These are phyloP conservation scores for Sorghum bicolor DNA, from an alignment of 176 grass and related monocot genomes.

Conservation along the genomic window Sorghum_bicolor_NCBIv3 NC_012873.2:58269501-58270000, in stretches of 20 bases:
- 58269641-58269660: not conserved
- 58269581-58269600: not conserved
- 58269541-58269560: not conserved
- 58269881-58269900: not conserved
- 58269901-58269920: not conserved
- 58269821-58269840: not conserved
- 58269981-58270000: not conserved
- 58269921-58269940: not conserved
- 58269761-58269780: no score
- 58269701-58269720: not conserved
- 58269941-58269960: not conserved
- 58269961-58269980: not conserved
- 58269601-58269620: not conserved
- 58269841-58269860: not conserved
- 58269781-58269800: not conserved
- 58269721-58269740: not conserved
- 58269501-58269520: not conserved
- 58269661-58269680: conserved; percentile 11
- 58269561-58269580: not conserved
- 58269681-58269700: not conserved
- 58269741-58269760: not conserved
- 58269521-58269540: not conserved
- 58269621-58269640: not conserved
- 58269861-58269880: not conserved
- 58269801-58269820: not conserved